A percentile compares a stretch with the other conserved stretches of the same genome.
These are phyloP conservation scores for Musa troglodytarum DNA, from an alignment of 176 grass and related monocot species.

Conservation along the genomic window DNA sequence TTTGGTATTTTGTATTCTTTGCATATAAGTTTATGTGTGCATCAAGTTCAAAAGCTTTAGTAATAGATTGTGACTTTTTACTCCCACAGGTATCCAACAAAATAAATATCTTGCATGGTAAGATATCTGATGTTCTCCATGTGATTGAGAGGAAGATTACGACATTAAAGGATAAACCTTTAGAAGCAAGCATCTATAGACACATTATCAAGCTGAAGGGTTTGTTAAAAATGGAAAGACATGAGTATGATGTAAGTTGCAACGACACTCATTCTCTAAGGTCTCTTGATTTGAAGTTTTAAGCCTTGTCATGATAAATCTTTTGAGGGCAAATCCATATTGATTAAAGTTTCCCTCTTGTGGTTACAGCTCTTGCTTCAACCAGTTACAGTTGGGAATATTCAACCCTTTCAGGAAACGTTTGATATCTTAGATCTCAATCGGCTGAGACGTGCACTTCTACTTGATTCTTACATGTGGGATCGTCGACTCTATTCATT, in stretches of 20 bases:
- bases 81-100: constrained; percentile 46
- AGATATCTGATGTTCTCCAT: constrained; percentile 53
- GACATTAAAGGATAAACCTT: constrained; percentile 33
- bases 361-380: constrained; percentile 50
- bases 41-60: not conserved
- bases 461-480: constrained; percentile 71
- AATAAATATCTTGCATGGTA: constrained; percentile 53
- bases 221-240: constrained; percentile 56
- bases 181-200: constrained; percentile 37
- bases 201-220: constrained; percentile 60
- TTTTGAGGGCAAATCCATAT: not conserved
- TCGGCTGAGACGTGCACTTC: constrained; percentile 52
- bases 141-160: constrained; percentile 43
- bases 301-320: not conserved
- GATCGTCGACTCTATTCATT: constrained; percentile 47
- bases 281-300: not conserved
- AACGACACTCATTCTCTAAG: constrained; percentile 13
- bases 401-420: constrained; percentile 32
- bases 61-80: constrained; percentile 6
- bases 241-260: constrained; percentile 65
- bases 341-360: constrained; percentile 16
- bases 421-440: constrained; percentile 82
- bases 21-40: not conserved
- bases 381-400: constrained; percentile 36
- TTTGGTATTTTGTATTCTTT: constrained; percentile 40